Percentiles rank a stretch among this genome's conserved stretches.
These are phyloP conservation scores for Liquidambar formosana DNA, from an alignment of 164 flowering plant genomes.

Conservation along the genomic window DNA sequence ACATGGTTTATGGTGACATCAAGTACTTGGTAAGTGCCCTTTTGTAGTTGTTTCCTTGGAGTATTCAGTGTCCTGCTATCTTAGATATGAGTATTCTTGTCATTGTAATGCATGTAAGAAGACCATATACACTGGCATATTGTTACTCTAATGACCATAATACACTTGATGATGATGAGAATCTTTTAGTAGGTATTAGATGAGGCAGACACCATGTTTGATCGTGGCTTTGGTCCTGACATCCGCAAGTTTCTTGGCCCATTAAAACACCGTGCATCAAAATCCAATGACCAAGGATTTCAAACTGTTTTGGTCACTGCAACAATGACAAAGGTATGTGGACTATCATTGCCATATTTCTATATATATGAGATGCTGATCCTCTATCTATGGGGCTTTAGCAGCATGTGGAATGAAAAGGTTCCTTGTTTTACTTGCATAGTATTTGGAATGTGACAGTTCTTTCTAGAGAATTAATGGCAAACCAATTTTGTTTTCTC, in stretches of 20 bases:
- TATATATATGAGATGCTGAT: neutral
- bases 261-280: conserved; percentile 70
- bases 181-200: conserved; percentile 70
- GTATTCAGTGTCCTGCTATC: too few relatives aligned
- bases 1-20: conserved; percentile 95
- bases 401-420: neutral
- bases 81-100: neutral
- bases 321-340: conserved; percentile 82
- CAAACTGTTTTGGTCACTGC: conserved; percentile 93
- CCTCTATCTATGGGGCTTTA: too few relatives aligned
- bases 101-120: neutral
- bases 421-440: too few relatives aligned
- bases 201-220: conserved; percentile 99
- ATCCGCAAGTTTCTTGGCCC: conserved; percentile 88
- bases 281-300: conserved; percentile 67
- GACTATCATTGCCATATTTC: conserved; percentile 5
- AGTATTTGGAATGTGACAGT: too few relatives aligned
- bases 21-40: conserved; percentile 68
- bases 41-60: neutral
- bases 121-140: neutral
- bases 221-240: conserved; percentile 98
- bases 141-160: neutral
- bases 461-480: too few relatives aligned
- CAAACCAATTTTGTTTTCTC: too few relatives aligned
- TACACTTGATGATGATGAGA: conserved; percentile 12